Evolutionary conservation across 805 yeast species (phyloP), one percentile per base, ranked within the genome.

Genomic region (Yarrowia sp.): DNA sequence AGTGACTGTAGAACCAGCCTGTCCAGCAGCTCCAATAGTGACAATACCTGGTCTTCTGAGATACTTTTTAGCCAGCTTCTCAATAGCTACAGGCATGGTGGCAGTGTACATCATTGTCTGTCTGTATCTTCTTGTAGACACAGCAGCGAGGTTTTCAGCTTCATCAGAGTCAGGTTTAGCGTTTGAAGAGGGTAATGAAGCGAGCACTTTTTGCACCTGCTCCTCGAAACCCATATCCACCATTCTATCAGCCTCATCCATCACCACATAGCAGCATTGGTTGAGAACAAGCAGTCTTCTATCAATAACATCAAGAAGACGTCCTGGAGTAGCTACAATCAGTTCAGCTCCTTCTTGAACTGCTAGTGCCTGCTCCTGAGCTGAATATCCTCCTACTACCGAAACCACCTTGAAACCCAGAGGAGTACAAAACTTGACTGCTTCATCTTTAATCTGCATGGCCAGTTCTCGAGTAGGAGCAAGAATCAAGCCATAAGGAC

Each of bases 191-290:
- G 90, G 88, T n/a, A 90, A 77, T 41, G 77, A 77, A 4, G 77
- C 78, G 61, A 89, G 74, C 14, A 93, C 84, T 45, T 81, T 79
- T 22, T 81, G 82, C 53, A 93, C 83, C 71, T 91, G 91, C 38
- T 84, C 88, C 73, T 91, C 97, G 74, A 93, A 93, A 4, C 98
- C 98, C 84, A 93, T 82, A 74, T 92, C 97, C 47, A 93, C 86
- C 98, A 93, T 93, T 69, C 92, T 80, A 75, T 93, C 99, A 1
- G 97, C 97, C 76, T 93, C 99, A 77, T 93, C 99, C 78, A 92
- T 80, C 1, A 90, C 87, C 22, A 93, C 76, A 67, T 85, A 88
- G 67, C 81, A 81, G 67, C 96, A 84, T 66, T 84, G 84, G 43
- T 77, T 78, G 38, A 92, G 75, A 1, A 81, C 82, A 2, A 92